Evolutionary conservation across 345 rosid genomes (phyloP), one percentile per base, ranked within the genome.

Genomic region (Microthlaspi erraticum): DNA sequence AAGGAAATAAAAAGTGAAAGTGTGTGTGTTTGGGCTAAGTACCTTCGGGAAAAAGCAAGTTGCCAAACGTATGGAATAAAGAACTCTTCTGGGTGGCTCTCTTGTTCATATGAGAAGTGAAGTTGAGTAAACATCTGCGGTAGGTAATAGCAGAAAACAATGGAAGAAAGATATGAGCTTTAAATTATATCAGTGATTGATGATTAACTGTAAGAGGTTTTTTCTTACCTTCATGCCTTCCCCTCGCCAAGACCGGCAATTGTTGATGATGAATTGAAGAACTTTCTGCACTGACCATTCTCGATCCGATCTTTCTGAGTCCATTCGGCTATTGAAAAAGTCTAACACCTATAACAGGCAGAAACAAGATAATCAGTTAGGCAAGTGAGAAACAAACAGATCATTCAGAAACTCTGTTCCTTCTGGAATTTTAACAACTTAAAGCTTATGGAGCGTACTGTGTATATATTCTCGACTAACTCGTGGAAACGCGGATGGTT

Each of bases 201-300:
- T 53, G 8, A 31, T 10, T 20, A 61, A 8, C 44, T 45, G 34
- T 61, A 39, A 39, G 3, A 23, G 12, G 55, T 33, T 52, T 19
- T 34, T 69, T 42, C n/a, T 56, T 66, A 94, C 99, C 99, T 91
- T 91, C 87, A 91, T 80, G 69, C 98, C 99, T 79, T 94, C 97
- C 42, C 86, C 98, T 49, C 98, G 87, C 99, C 97, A 94, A 68
- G 90, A 91, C 59, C 96, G 86, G 43, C 93, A 94, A 74, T 81
- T 87, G 29, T 74, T 83, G 54, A 84, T 84, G 72, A 94, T 87
- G 75, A 87, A 85, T 54, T 83, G 77, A 58, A 94, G 96, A 71
- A 94, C 99, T 74, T 86, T 90, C 77, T 94, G 93, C 62, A 92
- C 98, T 5, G 99, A 92, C 99, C 97, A 94, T 77, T 88, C 98